These are phyloP conservation scores for Pyricularia sp. DNA, from an alignment of 2,329 filamentous ascomycete species.

Conservation along the genomic window DNA sequence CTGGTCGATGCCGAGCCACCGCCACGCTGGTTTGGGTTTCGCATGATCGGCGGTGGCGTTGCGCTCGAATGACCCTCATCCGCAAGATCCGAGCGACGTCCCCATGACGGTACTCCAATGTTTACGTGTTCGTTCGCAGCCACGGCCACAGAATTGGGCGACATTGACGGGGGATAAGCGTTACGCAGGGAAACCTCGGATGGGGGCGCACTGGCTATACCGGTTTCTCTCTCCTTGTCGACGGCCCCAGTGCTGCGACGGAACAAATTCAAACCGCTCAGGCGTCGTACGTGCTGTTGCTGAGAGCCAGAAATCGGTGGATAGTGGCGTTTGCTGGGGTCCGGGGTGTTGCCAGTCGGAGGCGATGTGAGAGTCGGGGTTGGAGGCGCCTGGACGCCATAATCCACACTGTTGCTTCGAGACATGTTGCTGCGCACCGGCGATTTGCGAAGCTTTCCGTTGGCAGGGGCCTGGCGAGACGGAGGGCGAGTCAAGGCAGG, in stretches of 20 bases:
- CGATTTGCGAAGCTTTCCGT: slow-evolving; percentile 14
- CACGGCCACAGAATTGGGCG: not conserved
- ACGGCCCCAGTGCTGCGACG: slow-evolving; percentile 24
- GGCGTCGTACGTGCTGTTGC: slow-evolving; percentile 17
- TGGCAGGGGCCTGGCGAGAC: slow-evolving; percentile 7
- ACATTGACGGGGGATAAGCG: not conserved
- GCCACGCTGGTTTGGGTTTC: slow-evolving; percentile 19
- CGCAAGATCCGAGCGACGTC: slow-evolving; percentile 21
- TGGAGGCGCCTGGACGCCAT: slow-evolving; percentile 6
- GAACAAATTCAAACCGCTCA: slow-evolving; percentile 36
- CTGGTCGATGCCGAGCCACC: not conserved
- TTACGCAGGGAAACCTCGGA: slow-evolving; percentile 11
- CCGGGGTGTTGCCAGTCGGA: not conserved
- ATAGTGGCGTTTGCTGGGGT: slow-evolving; percentile 25
- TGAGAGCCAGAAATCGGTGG: slow-evolving; percentile 34
- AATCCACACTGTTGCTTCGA: slow-evolving; percentile 15
- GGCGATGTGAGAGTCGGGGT: slow-evolving; percentile 4
- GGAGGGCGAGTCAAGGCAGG: slow-evolving; percentile 11
- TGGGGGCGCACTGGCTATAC: slow-evolving; percentile 13
- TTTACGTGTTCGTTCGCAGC: not conserved
- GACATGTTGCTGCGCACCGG: slow-evolving; percentile 9
- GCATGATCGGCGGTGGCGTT: slow-evolving; percentile 43
- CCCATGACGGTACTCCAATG: slow-evolving; percentile 28
- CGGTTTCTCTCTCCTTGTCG: not conserved
- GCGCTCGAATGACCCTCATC: slow-evolving; percentile 31